phyloP scores from a whole-genome alignment of 2,329 filamentous ascomycete species.

The Colletotrichum sp. region DNA sequence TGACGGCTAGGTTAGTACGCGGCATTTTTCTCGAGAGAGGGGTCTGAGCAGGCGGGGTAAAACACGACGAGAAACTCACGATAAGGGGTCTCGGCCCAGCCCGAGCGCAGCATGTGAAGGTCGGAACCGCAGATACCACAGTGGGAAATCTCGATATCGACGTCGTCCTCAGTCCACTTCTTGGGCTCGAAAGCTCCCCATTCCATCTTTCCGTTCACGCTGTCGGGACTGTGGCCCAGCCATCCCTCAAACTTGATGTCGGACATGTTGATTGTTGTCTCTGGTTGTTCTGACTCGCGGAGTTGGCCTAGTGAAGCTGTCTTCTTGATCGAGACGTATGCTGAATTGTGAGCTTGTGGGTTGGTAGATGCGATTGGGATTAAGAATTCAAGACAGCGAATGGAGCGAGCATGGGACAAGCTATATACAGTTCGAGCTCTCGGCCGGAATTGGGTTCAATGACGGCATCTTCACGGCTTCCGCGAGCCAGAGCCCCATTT shows the following conservation, averaged over 20 bases:
- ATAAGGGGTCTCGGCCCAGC: slow-evolving; percentile 50
- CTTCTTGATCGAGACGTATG: fast-evolving
- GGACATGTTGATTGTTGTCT: slow-evolving; percentile 24
- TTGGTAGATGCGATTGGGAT: background rate
- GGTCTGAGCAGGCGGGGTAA: slow-evolving; percentile 1
- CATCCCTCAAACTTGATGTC: slow-evolving; percentile 57
- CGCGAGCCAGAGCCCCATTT: background rate
- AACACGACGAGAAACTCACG: slow-evolving; percentile 30
- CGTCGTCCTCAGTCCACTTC: slow-evolving; percentile 68
- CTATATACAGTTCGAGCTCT: background rate
- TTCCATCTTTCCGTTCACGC: slow-evolving; percentile 56
- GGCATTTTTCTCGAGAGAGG: background rate
- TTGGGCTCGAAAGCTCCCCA: slow-evolving; percentile 66
- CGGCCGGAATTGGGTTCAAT: background rate
- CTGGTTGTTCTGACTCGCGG: background rate
- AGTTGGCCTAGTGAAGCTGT: background rate
- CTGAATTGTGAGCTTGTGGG: background rate
- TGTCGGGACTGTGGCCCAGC: slow-evolving; percentile 46
- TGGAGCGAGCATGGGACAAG: background rate
- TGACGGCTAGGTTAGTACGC: background rate
- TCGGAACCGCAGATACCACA: slow-evolving; percentile 72
- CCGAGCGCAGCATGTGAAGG: slow-evolving; percentile 62
- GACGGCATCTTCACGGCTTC: slow-evolving; percentile 12
- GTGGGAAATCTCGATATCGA: slow-evolving; percentile 70
- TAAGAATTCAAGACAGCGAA: fast-evolving